Evolutionary conservation across 2,329 filamentous ascomycete genomes (phyloP).

Genomic region (Cercospora sp.): DNA sequence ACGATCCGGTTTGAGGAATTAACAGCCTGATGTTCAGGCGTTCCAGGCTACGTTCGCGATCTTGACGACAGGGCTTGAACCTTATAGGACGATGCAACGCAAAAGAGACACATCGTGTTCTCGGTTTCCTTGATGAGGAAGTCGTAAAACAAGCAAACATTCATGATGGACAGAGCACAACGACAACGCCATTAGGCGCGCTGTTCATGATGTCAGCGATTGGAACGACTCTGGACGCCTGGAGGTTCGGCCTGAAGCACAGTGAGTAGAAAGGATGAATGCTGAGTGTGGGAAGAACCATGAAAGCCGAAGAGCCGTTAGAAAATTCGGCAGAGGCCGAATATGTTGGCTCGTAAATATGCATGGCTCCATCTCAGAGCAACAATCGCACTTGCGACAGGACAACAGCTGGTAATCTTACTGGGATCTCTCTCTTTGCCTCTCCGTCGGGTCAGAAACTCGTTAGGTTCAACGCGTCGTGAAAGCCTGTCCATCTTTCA

Average conservation of each 20-base stretch:
- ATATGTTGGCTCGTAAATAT: not conserved
- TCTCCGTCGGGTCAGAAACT: not conserved
- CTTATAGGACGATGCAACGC: not conserved
- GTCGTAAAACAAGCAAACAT: not conserved
- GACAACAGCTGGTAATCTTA: not conserved
- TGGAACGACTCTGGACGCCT: not conserved
- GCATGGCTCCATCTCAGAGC: not conserved
- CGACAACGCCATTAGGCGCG: not conserved
- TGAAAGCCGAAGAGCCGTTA: not conserved
- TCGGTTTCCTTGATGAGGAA: not conserved
- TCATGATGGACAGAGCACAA: not conserved
- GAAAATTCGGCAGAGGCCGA: not conserved
- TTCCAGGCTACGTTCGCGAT: not conserved
- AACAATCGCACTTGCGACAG: not conserved
- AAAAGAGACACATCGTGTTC: not conserved
- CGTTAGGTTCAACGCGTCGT: not conserved
- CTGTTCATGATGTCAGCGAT: not conserved
- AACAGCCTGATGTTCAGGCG: not conserved
- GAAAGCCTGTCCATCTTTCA: not conserved
- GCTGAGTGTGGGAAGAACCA: not conserved
- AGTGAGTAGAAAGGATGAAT: not conserved
- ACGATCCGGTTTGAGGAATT: too few species aligned
- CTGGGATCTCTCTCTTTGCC: not conserved
- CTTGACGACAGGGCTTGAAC: not conserved
- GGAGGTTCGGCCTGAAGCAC: not conserved